phyloP scores from a whole-genome alignment of 345 rosid species.

The Iberis pinnata region DNA sequence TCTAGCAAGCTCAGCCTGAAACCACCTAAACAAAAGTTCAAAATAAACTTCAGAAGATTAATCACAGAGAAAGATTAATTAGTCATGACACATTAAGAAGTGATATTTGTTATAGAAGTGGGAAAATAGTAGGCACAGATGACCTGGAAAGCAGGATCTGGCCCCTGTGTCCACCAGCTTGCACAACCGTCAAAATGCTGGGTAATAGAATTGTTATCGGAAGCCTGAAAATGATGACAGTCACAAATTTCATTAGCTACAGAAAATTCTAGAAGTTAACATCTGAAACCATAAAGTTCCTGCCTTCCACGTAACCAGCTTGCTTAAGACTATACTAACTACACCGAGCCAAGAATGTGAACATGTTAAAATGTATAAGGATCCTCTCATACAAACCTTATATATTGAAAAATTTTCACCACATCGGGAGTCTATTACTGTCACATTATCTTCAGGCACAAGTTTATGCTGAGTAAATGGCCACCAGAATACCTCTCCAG shows the following conservation, averaged over 20 bases:
- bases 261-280: background rate
- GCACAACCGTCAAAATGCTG: conserved; percentile 98
- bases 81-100: background rate
- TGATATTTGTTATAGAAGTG: conserved; percentile 2
- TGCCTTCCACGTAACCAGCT: conserved; percentile 3
- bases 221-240: conserved; percentile 33
- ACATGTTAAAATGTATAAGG: conserved; percentile 1
- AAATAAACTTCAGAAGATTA: conserved; percentile 41
- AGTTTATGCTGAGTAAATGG: conserved; percentile 92
- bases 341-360: background rate
- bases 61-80: conserved; percentile 8
- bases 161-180: conserved; percentile 99
- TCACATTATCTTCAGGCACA: conserved; percentile 54
- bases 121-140: conserved; percentile 22
- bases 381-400: conserved; percentile 46
- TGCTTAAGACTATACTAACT: background rate
- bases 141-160: conserved; percentile 89
- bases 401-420: conserved; percentile 85
- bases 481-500: conserved; percentile 85
- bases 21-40: conserved; percentile 64
- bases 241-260: conserved; percentile 2
- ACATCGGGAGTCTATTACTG: conserved; percentile 85
- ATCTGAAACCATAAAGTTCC: conserved; percentile 2
- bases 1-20: conserved; percentile 95
- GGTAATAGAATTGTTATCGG: conserved; percentile 36